Conservation (phyloP, 257 asterid genomes). For the Primulina eburnea region DNA sequence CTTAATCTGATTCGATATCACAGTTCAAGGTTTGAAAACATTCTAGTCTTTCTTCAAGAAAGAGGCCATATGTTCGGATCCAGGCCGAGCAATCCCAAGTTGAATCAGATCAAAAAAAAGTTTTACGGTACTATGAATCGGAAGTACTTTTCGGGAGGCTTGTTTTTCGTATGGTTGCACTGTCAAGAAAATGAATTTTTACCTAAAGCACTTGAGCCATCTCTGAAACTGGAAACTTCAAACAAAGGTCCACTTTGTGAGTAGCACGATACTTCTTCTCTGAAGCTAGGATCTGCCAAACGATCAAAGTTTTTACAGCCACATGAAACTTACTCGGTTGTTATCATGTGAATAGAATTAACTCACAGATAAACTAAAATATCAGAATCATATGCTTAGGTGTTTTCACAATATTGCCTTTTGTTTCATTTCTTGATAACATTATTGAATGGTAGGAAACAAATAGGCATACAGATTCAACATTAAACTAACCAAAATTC, state of each 20-base stretch:
- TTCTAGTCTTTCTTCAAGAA: slow-evolving; percentile 52
- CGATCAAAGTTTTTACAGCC: slow-evolving; percentile 75
- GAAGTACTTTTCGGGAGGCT: background rate
- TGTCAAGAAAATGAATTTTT: slow-evolving; percentile 12
- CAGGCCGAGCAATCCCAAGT: slow-evolving; percentile 52
- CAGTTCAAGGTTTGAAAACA: slow-evolving; percentile 43
- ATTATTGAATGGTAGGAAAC: background rate
- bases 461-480: background rate
- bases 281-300: slow-evolving; percentile 74
- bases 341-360: background rate
- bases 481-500: background rate
- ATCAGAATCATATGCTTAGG: background rate
- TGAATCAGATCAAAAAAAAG: slow-evolving; percentile 32
- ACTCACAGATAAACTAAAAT: background rate
- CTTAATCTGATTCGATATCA: slow-evolving; percentile 48
- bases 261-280: slow-evolving; percentile 60
- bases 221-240: slow-evolving; percentile 73
- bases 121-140: slow-evolving; percentile 6
- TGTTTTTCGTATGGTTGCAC: background rate
- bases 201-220: slow-evolving; percentile 83
- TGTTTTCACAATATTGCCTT: background rate
- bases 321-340: slow-evolving; percentile 44
- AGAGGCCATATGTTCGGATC: slow-evolving; percentile 53
- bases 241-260: slow-evolving; percentile 67
- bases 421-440: background rate